Evolutionary conservation across 202 grass and related monocot genomes (phyloP).

Genomic region (Eragrostis tef): DNA sequence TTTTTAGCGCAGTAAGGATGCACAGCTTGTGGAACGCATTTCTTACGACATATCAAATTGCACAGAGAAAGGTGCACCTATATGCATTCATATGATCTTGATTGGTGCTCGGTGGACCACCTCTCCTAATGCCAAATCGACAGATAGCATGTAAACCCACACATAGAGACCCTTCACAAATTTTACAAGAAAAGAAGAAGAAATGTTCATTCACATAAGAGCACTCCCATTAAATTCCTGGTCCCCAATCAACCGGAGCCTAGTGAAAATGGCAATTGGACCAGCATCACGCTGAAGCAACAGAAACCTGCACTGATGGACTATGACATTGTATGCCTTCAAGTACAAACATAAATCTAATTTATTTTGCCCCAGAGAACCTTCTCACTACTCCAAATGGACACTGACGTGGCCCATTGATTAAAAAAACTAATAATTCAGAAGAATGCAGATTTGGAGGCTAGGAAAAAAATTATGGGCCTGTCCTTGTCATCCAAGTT

Average conservation of each 20-base stretch:
- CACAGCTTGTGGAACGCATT: neutral
- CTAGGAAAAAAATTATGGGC: slow-evolving; percentile 39
- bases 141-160: neutral
- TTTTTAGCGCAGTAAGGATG: neutral
- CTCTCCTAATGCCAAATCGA: neutral
- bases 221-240: neutral
- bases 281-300: slow-evolving; percentile 4
- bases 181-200: neutral
- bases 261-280: neutral
- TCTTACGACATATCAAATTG: neutral
- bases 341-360: slow-evolving; percentile 35
- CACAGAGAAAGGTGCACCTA: neutral
- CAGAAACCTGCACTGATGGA: slow-evolving; percentile 36
- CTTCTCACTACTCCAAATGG: slow-evolving; percentile 35
- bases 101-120: neutral
- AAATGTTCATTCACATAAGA: neutral
- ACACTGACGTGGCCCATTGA: slow-evolving; percentile 9
- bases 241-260: neutral
- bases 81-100: neutral
- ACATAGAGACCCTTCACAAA: neutral
- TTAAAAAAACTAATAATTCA: slow-evolving; percentile 44
- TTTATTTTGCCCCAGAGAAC: slow-evolving; percentile 14
- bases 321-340: neutral
- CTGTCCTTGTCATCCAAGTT: slow-evolving; percentile 50
- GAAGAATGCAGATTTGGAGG: slow-evolving; percentile 36